These are phyloP conservation scores for Eucalyptus erythrocorys DNA, from an alignment of 345 rosid species.

Conservation along the genomic window DNA sequence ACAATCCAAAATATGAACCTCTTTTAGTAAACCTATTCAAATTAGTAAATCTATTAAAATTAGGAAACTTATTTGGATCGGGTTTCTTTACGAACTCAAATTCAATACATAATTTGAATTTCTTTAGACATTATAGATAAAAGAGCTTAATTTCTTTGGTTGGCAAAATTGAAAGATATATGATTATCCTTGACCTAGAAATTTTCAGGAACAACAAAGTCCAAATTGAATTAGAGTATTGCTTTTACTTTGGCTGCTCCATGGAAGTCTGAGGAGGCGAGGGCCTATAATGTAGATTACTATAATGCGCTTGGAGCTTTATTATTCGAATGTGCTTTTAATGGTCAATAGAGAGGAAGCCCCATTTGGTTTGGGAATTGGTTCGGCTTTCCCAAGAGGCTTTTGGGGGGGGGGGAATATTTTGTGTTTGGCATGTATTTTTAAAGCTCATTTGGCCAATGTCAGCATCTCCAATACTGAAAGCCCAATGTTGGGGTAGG, in stretches of 20 bases:
- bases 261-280: neutral
- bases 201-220: neutral
- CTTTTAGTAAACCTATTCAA: neutral
- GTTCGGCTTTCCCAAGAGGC: no score
- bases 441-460: no score
- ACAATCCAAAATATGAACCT: neutral
- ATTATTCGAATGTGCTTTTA: neutral
- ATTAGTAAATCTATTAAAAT: neutral
- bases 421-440: no score
- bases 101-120: neutral
- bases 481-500: no score
- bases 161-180: neutral
- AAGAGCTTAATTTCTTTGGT: neutral
- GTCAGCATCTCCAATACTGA: no score
- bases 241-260: neutral
- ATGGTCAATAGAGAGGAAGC: neutral
- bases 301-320: neutral
- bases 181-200: neutral
- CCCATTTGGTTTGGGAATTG: no score
- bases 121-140: neutral
- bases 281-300: neutral
- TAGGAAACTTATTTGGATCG: neutral
- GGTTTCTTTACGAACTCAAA: neutral
- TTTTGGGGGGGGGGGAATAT: no score
- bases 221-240: neutral